Percentiles rank a stretch among this genome's conserved stretches.
These are phyloP conservation scores for Aegle marmelos DNA, from an alignment of 345 rosid genomes.

Conservation along the genomic window DNA sequence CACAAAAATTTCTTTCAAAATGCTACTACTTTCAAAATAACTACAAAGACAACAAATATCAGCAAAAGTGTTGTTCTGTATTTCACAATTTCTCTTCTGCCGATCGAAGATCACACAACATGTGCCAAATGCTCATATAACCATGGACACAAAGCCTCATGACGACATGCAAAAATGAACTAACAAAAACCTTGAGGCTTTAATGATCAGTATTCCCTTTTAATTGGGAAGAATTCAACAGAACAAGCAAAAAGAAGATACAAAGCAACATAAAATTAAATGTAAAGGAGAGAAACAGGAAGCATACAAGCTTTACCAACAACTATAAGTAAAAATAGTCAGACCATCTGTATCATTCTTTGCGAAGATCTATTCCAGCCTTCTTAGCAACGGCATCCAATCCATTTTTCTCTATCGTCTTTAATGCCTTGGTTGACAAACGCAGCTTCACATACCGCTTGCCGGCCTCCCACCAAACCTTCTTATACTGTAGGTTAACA, in stretches of 20 bases:
- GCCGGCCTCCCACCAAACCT: constrained; percentile 96
- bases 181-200: neutral
- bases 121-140: neutral
- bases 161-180: neutral
- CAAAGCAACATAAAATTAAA: neutral
- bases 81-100: neutral
- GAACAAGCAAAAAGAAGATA: neutral
- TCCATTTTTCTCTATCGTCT: constrained; percentile 94
- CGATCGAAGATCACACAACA: neutral
- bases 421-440: constrained; percentile 81
- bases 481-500: constrained; percentile 92
- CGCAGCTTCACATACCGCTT: constrained; percentile 79
- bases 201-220: constrained; percentile 2
- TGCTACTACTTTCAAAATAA: neutral
- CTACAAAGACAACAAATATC: neutral
- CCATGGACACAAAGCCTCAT: neutral
- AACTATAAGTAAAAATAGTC: neutral
- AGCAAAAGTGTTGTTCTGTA: neutral
- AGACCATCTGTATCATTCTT: constrained; percentile 30
- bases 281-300: neutral
- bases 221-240: neutral
- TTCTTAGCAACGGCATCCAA: constrained; percentile 96
- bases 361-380: constrained; percentile 87
- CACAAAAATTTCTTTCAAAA: neutral
- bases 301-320: constrained; percentile 1